Conservation (phyloP, 2,329 filamentous ascomycete species). For the Venturiaceae sp. region DNA sequence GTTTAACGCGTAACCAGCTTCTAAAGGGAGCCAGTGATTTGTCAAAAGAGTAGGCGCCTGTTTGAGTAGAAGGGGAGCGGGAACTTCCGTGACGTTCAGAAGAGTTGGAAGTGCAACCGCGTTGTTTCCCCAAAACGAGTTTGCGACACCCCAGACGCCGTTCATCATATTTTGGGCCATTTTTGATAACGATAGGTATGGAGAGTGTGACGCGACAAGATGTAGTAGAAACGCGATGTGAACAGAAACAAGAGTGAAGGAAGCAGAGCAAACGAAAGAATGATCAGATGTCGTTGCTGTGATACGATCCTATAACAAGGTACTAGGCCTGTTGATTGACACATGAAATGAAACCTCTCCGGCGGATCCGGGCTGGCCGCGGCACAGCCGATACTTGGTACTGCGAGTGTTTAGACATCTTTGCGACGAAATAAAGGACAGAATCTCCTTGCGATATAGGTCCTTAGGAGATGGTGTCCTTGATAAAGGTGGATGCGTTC, state of each 20-base stretch:
- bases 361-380: not conserved
- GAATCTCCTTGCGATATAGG: no score
- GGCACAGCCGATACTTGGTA: not conserved
- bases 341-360: not conserved
- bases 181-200: no score
- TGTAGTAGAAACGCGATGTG: not conserved
- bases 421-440: not conserved
- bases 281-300: not conserved
- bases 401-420: not conserved
- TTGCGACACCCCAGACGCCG: not conserved
- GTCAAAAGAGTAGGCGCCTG: not conserved
- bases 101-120: not conserved
- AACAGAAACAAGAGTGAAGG: not conserved
- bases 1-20: conserved; percentile 9
- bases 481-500: no score
- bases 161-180: not conserved
- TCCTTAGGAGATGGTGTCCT: not conserved
- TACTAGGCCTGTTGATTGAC: not conserved
- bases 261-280: not conserved
- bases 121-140: not conserved
- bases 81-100: not conserved
- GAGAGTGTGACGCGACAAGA: no score
- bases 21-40: conserved; percentile 8
- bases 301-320: not conserved
- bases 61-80: not conserved